A percentile compares a stretch with the other conserved stretches of the same genome.
These are phyloP conservation scores for Chrysoporthe cubensis DNA, from an alignment of 2,329 filamentous ascomycete species.

Conservation along the genomic window DNA sequence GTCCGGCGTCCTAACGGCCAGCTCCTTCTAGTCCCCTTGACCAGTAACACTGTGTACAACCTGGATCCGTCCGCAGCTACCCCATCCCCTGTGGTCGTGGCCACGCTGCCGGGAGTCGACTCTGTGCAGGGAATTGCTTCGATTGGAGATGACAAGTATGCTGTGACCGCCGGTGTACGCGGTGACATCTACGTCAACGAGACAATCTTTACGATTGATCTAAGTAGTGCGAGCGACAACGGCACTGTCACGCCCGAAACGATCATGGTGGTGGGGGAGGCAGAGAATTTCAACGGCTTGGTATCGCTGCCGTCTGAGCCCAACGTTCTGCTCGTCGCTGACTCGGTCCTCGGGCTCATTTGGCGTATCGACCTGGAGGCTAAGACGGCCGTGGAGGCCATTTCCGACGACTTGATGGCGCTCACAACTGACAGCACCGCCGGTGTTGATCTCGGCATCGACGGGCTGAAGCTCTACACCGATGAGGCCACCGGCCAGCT, in stretches of 20 bases:
- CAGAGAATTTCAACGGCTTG: slow-evolving; percentile 27
- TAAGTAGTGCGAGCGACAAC: neutral
- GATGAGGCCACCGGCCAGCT: slow-evolving; percentile 1
- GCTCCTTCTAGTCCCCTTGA: slow-evolving; percentile 14
- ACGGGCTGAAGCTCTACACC: slow-evolving; percentile 23
- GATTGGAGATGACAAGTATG: slow-evolving; percentile 19
- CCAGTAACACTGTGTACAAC: slow-evolving; percentile 11
- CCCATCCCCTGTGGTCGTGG: slow-evolving; percentile 16
- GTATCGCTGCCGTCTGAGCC: slow-evolving; percentile 21
- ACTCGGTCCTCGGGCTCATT: slow-evolving; percentile 19
- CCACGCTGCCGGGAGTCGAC: slow-evolving; percentile 13
- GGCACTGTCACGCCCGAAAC: slow-evolving; percentile 13
- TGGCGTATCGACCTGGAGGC: slow-evolving; percentile 24
- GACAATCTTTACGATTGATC: slow-evolving; percentile 28
- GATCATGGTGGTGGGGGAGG: slow-evolving; percentile 18
- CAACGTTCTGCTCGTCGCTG: slow-evolving; percentile 19
- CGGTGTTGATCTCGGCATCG: slow-evolving; percentile 19
- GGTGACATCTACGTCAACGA: slow-evolving; percentile 27
- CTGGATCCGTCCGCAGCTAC: slow-evolving; percentile 15
- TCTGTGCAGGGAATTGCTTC: slow-evolving; percentile 12
- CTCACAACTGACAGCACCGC: slow-evolving; percentile 15
- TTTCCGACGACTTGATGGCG: slow-evolving; percentile 20
- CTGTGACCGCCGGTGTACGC: slow-evolving; percentile 19
- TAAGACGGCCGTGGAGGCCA: slow-evolving; percentile 10
- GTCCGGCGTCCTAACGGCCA: slow-evolving; percentile 18